A percentile compares a stretch with the other conserved stretches of the same genome.
phyloP scores from a whole-genome alignment of 1,139 yeast genomes.

The Yamadazyma atmosphaerica region DNA sequence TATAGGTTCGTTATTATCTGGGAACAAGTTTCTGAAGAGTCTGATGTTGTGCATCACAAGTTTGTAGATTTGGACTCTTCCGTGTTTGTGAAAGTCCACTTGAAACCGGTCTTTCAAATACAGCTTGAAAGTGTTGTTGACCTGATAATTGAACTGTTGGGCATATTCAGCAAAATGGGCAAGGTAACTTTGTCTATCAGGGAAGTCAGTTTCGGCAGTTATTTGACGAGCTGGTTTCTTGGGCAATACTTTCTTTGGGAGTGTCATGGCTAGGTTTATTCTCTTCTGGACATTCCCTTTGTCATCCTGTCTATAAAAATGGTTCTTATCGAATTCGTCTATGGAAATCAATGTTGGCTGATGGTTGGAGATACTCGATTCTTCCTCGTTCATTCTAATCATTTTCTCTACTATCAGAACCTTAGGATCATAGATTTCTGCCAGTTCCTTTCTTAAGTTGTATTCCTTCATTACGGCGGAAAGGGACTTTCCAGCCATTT shows the following conservation, averaged over 20 bases:
- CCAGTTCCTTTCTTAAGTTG: slow-evolving; percentile 4
- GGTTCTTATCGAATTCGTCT: slow-evolving; percentile 6
- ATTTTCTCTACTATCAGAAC: slow-evolving; percentile 21
- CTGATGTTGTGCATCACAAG: slow-evolving; percentile 5
- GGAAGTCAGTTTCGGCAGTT: no score
- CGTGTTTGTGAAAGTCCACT: background rate
- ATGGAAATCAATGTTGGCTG: slow-evolving; percentile 3
- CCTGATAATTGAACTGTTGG: background rate
- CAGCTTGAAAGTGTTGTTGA: slow-evolving; percentile 1
- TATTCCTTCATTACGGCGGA: slow-evolving; percentile 3
- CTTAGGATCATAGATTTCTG: slow-evolving; percentile 14
- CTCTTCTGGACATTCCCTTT: slow-evolving; percentile 4
- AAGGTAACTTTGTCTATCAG: slow-evolving; percentile 2
- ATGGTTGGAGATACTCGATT: slow-evolving; percentile 3
- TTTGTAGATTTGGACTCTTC: background rate
- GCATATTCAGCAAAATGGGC: background rate
- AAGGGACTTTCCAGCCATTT: slow-evolving; percentile 4
- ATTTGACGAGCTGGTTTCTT: no score
- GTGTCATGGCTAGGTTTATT: slow-evolving; percentile 2
- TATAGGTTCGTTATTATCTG: slow-evolving; percentile 12
- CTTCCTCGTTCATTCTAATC: slow-evolving; percentile 18
- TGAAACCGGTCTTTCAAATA: slow-evolving; percentile 1
- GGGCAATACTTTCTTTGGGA: background rate
- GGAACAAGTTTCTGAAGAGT: slow-evolving; percentile 9
- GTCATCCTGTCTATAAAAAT: slow-evolving; percentile 2